A percentile compares a stretch with the other conserved stretches of the same genome.
Evolutionary conservation across 2,329 filamentous ascomycete genomes (phyloP).

Genomic region (Xylariaceae sp.): DNA sequence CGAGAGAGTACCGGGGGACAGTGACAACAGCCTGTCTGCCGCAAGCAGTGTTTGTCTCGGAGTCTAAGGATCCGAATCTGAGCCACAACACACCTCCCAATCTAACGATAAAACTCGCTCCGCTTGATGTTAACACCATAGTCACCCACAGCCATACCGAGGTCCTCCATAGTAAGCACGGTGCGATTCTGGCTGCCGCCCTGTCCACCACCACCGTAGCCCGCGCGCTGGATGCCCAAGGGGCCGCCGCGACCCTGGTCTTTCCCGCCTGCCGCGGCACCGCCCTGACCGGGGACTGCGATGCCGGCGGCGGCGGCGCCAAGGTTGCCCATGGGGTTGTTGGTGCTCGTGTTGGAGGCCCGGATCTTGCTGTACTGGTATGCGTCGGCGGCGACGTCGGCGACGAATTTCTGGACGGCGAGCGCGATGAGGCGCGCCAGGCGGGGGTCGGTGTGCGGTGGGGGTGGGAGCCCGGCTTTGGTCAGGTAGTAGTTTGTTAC

Average conservation of each 20-base stretch:
- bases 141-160: conserved; percentile 96
- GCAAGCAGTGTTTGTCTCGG: too few relatives aligned
- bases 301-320: conserved; percentile 71
- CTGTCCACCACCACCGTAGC: conserved; percentile 83
- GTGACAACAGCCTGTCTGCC: too few relatives aligned
- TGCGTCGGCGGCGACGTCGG: conserved; percentile 93
- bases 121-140: conserved; percentile 97
- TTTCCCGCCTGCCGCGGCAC: conserved; percentile 45
- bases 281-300: conserved; percentile 57
- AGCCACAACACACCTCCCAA: too few relatives aligned
- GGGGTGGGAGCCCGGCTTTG: conserved; percentile 87
- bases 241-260: conserved; percentile 57
- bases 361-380: conserved; percentile 97
- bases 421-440: conserved; percentile 91
- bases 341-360: conserved; percentile 80
- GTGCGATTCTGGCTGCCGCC: conserved; percentile 87
- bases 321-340: conserved; percentile 86
- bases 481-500: conserved; percentile 98
- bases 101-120: conserved; percentile 77
- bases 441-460: conserved; percentile 83
- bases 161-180: conserved; percentile 95
- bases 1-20: too few relatives aligned
- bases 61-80: too few relatives aligned
- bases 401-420: conserved; percentile 98
- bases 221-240: conserved; percentile 70